Base-by-base conservation (phyloP, 352 stramenopile genomes). In the Hyaloperonospora brassicae region DNA sequence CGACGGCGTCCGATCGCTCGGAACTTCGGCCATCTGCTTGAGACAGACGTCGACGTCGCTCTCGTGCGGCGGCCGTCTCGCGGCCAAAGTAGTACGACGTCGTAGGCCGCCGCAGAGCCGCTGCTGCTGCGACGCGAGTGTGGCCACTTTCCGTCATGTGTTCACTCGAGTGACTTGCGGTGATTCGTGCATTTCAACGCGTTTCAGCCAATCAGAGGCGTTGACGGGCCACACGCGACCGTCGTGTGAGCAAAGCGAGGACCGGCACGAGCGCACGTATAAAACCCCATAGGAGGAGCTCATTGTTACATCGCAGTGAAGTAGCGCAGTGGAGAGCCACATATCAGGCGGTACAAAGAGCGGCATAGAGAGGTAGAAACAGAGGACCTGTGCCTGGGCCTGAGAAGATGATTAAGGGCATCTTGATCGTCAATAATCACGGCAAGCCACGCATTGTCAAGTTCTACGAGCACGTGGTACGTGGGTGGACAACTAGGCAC, bases 391-490 rank as follows among this genome's bases (percentile, higher is more conserved):
- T 17, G 17, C 17, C 17, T 17, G 17, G 17, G 17, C 17, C 17
- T 17, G 17, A 17, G 17, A 0, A 55, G 41, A 98, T 98, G 96
- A 98, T 99, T 62, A 98, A 98, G 74, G 96, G 94, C 53, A 97
- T 99, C 52, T 82, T 99, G 30, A 99, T 99, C 72, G 93, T 99
- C 10, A 99, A 99, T 76, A 99, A 99, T 78, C 96, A 98, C 66
- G 97, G 97, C 46, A 98, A 98, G 72, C 95, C 95, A 47, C 94
- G 97, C 27, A 89, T 99, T 49, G 88, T 96, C 66, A 99, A 99
- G 82, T 99, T 99, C 81, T 99, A 98, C 73, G 94, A 98, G 81
- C 90, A 95, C 34, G 93, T 99, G 71, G 91, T 97, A 65, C 76
- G 87, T 83, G 8, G 4, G 8, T 8, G 8, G 27, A 34, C 8